phyloP scores from a whole-genome alignment of 441 rosid genomes.

The Iberis amara region DNA sequence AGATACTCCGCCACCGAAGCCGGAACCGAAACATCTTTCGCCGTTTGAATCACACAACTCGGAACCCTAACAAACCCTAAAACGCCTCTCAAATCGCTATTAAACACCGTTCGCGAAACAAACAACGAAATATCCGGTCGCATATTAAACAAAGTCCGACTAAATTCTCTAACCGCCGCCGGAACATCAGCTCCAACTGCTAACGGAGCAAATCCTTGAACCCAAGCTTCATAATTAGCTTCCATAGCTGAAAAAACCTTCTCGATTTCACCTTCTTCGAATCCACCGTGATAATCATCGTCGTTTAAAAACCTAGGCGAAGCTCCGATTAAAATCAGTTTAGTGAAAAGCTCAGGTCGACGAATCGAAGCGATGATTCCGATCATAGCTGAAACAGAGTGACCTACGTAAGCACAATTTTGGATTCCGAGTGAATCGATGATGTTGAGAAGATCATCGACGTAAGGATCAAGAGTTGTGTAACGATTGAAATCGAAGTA shows the following conservation, averaged over 20 bases:
- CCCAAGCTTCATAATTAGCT: slow-evolving; percentile 62
- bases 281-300: slow-evolving; percentile 51
- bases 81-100: slow-evolving; percentile 53
- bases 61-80: slow-evolving; percentile 51
- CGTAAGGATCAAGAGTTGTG: slow-evolving; percentile 54
- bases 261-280: slow-evolving; percentile 46
- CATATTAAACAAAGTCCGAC: slow-evolving; percentile 69
- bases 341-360: slow-evolving; percentile 58
- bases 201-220: slow-evolving; percentile 49
- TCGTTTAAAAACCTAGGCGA: slow-evolving; percentile 69
- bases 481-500: slow-evolving; percentile 52
- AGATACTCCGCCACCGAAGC: slow-evolving; percentile 53
- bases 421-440: slow-evolving; percentile 48
- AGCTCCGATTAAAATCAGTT: slow-evolving; percentile 56
- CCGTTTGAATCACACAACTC: slow-evolving; percentile 54
- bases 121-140: slow-evolving; percentile 63
- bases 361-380: slow-evolving; percentile 61
- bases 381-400: slow-evolving; percentile 66
- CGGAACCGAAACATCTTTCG: slow-evolving; percentile 52
- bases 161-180: slow-evolving; percentile 57
- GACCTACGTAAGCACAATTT: slow-evolving; percentile 53
- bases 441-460: slow-evolving; percentile 53
- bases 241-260: slow-evolving; percentile 54
- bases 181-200: slow-evolving; percentile 70
- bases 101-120: slow-evolving; percentile 44